A percentile compares a stretch with the other conserved stretches of the same genome.
Evolutionary conservation across 306 rosid species (phyloP).

Genomic region (Cercis canadensis): DNA sequence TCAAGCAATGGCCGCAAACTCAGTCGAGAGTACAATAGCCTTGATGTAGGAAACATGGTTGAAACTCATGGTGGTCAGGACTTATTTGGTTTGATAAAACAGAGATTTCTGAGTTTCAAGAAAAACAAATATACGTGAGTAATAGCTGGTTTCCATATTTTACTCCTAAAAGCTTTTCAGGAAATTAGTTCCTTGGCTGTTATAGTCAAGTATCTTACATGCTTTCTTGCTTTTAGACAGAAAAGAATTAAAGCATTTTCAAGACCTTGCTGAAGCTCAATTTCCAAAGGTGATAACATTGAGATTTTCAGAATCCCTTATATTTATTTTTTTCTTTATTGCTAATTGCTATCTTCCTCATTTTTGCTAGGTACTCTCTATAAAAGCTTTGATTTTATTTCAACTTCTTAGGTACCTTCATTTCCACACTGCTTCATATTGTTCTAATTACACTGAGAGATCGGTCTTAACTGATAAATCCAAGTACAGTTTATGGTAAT

Average conservation of each 20-base stretch:
- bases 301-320: conserved; percentile 2
- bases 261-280: conserved; percentile 74
- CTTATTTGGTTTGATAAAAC: conserved; percentile 67
- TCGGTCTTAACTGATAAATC: conserved; percentile 55
- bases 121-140: conserved; percentile 73
- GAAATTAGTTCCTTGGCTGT: conserved; percentile 10
- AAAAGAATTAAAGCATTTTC: conserved; percentile 68
- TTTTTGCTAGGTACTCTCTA: not conserved
- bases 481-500: conserved; percentile 88
- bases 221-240: conserved; percentile 52
- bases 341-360: not conserved
- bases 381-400: conserved; percentile 19
- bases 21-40: conserved; percentile 27
- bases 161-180: not conserved
- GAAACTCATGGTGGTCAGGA: conserved; percentile 44
- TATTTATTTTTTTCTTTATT: not conserved
- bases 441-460: conserved; percentile 30
- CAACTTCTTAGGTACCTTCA: not conserved
- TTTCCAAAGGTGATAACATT: conserved; percentile 69
- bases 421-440: conserved; percentile 8
- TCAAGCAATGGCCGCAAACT: conserved; percentile 26
- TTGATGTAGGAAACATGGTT: conserved; percentile 33
- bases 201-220: conserved; percentile 9
- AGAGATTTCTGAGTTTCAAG: conserved; percentile 77
- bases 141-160: conserved; percentile 17